A percentile compares a stretch with the other conserved stretches of the same genome.
phyloP scores from a whole-genome alignment of 1,284 basidiomycete species.

The Irpex sp. region DNA sequence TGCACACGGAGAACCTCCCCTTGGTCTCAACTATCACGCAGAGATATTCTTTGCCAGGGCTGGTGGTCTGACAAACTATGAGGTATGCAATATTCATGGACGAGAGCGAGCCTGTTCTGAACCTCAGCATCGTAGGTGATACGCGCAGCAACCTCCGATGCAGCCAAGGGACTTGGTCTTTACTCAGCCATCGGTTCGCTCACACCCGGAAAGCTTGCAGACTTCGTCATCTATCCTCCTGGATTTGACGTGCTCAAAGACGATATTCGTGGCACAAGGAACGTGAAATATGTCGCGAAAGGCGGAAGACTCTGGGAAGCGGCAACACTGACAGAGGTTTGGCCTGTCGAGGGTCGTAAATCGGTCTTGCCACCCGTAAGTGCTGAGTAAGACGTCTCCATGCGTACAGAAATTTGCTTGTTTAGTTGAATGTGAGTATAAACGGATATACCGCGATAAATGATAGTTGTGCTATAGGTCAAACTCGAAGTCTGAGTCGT shows the following conservation, averaged over 20 bases:
- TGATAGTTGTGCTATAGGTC: conserved; percentile 29
- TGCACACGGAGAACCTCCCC: conserved; percentile 71
- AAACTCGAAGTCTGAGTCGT: conserved; percentile 65
- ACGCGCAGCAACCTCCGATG: conserved; percentile 60
- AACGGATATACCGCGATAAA: background rate
- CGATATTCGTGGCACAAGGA: conserved; percentile 44
- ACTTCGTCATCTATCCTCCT: conserved; percentile 60
- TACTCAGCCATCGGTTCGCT: conserved; percentile 58
- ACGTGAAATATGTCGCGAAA: conserved; percentile 51
- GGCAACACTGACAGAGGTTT: conserved; percentile 60
- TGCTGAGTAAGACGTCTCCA: conserved; percentile 36
- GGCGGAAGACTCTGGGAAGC: conserved; percentile 69
- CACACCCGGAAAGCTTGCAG: conserved; percentile 61
- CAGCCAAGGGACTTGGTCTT: conserved; percentile 62
- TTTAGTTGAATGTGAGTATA: background rate
- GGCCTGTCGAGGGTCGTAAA: conserved; percentile 58
- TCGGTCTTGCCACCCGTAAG: conserved; percentile 56
- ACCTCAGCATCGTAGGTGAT: conserved; percentile 42
- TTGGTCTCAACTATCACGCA: conserved; percentile 71
- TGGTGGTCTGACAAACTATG: conserved; percentile 53
- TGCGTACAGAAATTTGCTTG: too few relatives aligned
- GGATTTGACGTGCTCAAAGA: conserved; percentile 53
- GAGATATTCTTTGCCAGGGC: conserved; percentile 62
- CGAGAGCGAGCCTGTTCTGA: background rate
- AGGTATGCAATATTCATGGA: conserved; percentile 27